phyloP scores from a whole-genome alignment of 768 basidiomycete species.

The Pisolithus tinctorius region DNA sequence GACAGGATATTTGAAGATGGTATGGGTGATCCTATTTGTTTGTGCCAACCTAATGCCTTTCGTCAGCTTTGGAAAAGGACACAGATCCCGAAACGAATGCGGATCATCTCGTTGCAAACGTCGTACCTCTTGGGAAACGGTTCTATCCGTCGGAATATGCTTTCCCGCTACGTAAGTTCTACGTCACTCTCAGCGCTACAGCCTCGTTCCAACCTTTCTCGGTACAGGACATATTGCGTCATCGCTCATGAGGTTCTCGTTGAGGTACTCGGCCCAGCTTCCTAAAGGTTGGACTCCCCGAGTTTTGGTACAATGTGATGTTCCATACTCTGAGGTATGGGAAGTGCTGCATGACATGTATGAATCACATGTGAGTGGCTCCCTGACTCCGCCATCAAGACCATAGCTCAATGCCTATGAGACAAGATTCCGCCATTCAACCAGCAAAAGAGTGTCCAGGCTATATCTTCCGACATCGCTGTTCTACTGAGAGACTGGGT shows the following conservation, averaged over 20 bases:
- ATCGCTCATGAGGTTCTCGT: slow-evolving; percentile 67
- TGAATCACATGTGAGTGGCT: slow-evolving; percentile 67
- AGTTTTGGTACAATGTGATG: slow-evolving; percentile 72
- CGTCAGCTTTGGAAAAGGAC: slow-evolving; percentile 49
- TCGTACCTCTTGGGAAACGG: slow-evolving; percentile 71
- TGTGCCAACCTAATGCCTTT: slow-evolving; percentile 3
- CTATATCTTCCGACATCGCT: slow-evolving; percentile 77
- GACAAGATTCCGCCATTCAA: slow-evolving; percentile 77
- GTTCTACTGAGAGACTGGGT: slow-evolving; percentile 77
- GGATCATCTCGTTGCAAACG: slow-evolving; percentile 55
- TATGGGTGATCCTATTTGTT: slow-evolving; percentile 27
- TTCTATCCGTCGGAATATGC: slow-evolving; percentile 90
- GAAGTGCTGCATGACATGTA: slow-evolving; percentile 82
- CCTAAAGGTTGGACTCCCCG: slow-evolving; percentile 79
- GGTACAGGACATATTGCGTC: slow-evolving; percentile 65
- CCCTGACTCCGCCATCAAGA: neutral
- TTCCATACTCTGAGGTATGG: slow-evolving; percentile 79
- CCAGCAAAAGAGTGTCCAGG: slow-evolving; percentile 70
- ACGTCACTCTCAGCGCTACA: neutral
- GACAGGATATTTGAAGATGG: slow-evolving; percentile 78
- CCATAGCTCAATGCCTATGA: slow-evolving; percentile 2
- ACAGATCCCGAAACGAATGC: slow-evolving; percentile 48
- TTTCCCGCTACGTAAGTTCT: slow-evolving; percentile 72
- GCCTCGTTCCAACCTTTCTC: neutral
- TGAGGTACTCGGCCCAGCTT: slow-evolving; percentile 50